Base-by-base conservation (phyloP, 2,329 filamentous ascomycete genomes). In the Sporothrix protearum region DNA sequence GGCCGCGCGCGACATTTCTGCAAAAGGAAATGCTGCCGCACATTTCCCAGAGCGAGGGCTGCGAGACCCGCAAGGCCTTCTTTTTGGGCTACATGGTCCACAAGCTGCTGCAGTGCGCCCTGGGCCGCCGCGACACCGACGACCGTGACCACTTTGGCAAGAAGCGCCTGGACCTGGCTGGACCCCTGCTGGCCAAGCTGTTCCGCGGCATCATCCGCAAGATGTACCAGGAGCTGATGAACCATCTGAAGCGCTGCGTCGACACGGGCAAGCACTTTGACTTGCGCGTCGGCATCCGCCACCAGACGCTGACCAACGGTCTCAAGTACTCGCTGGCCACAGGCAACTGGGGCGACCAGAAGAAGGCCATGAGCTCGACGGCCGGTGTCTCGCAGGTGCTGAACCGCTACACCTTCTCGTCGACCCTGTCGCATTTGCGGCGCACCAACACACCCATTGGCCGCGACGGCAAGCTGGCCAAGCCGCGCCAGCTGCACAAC, bases 21-120 rank as follows among this genome's bases (percentile, higher is more conserved):
- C 94, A 97, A 80, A 98, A 97, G 83, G 96, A 99, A 81, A 92
- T 97, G 75, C 83, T 99, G 63, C 96, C 96, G 30, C 96, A 99
- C 78, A 98, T 99, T 73, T 97, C 95, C 0, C 96, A 99, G 80
- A 90, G 88, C 73, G 94, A 97, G 81, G 96, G 96, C 36, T 96
- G 93, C 76, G 95, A 98, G 80, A 98, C 95, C 1, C 87, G 93
- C 72, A 99, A 99, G 80, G 96, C 96, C 2, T 99, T 97, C 82
- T 99, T 98, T 86, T 85, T 99, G 66, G 96, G 96, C 28, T 99
- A 99, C 82, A 99, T 99, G 95, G 93, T 98, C 63, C 95, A 99
- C 82, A 92, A 96, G 79, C 87, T 99, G 76, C 86, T 98, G 30
- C 95, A 97, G 81, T 97, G 94, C 79, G 93, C 94, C 70, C 87